A percentile compares a stretch with the other conserved stretches of the same genome.
These are phyloP conservation scores for Glomus cerebriforme DNA, from an alignment of 192 early-diverging fungal species.

Conservation along the genomic window DNA sequence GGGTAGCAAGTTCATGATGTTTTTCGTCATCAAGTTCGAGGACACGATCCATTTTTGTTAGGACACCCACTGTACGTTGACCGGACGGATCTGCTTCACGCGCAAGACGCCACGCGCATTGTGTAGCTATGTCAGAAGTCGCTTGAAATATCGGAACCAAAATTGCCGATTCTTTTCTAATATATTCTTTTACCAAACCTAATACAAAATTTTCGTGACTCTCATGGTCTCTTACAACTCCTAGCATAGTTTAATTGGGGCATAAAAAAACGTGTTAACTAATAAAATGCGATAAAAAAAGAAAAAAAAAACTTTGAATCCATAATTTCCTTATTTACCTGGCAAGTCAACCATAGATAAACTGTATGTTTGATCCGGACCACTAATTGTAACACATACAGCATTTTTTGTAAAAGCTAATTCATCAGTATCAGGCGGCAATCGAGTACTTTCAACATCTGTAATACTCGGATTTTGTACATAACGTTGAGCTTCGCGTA, in stretches of 20 bases:
- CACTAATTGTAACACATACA: not conserved
- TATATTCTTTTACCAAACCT: not conserved
- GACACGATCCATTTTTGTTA: not conserved
- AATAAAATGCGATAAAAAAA: not conserved
- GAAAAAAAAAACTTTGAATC: not conserved
- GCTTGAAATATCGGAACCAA: conserved; percentile 4
- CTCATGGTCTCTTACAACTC: not conserved
- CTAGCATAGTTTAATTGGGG: not conserved
- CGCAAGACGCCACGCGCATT: not conserved
- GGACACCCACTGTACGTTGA: not conserved
- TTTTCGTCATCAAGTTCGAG: not conserved
- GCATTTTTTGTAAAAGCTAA: not conserved
- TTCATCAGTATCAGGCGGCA: not conserved
- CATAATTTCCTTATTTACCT: not conserved
- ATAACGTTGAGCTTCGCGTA: not conserved
- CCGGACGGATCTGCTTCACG: not conserved
- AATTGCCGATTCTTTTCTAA: not conserved
- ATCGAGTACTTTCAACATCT: not conserved
- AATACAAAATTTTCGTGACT: not conserved
- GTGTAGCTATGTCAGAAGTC: not conserved
- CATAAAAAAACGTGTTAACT: not conserved
- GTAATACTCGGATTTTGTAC: not conserved
- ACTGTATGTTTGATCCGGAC: not conserved
- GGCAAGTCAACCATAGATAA: not conserved
- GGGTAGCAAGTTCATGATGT: not conserved